A percentile compares a stretch with the other conserved stretches of the same genome.
Conservation (phyloP, 108 stramenopile species). For the Cyclostephanos tholiformis region DNA sequence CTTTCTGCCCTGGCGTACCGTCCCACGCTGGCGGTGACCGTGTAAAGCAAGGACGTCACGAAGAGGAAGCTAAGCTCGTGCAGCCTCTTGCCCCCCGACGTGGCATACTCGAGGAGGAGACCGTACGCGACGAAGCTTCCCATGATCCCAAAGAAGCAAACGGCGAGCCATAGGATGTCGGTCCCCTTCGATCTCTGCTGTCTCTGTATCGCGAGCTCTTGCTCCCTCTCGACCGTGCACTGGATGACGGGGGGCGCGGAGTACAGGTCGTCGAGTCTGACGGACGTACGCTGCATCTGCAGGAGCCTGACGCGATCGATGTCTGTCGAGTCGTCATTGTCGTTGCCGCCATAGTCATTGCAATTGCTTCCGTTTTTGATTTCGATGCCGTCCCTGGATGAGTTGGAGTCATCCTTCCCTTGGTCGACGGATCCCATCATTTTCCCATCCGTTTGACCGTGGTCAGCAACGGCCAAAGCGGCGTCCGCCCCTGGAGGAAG, state of each 20-base stretch:
- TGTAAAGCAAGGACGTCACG: conserved; percentile 93
- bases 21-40: conserved; percentile 84
- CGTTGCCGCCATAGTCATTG: not conserved
- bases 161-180: conserved; percentile 78
- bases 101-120: conserved; percentile 94
- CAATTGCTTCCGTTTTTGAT: not conserved
- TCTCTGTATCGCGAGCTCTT: conserved; percentile 13
- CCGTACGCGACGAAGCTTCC: conserved; percentile 90
- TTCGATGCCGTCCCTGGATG: no score
- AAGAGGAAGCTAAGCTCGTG: conserved; percentile 96
- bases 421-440: not conserved
- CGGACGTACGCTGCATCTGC: conserved; percentile 31
- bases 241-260: conserved; percentile 40
- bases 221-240: not conserved
- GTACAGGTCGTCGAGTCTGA: conserved; percentile 47
- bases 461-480: no score
- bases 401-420: no score
- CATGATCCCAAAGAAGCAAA: conserved; percentile 94
- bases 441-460: no score
- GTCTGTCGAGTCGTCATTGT: conserved; percentile 3
- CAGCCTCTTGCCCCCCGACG: conserved; percentile 87
- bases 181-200: conserved; percentile 16
- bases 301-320: conserved; percentile 29
- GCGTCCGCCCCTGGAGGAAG: no score
- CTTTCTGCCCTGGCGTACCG: conserved; percentile 86